Evolutionary conservation across 192 early-diverging fungal species (phyloP), one percentile per base, ranked within the genome.

Genomic region (Cetraspora pellucida): DNA sequence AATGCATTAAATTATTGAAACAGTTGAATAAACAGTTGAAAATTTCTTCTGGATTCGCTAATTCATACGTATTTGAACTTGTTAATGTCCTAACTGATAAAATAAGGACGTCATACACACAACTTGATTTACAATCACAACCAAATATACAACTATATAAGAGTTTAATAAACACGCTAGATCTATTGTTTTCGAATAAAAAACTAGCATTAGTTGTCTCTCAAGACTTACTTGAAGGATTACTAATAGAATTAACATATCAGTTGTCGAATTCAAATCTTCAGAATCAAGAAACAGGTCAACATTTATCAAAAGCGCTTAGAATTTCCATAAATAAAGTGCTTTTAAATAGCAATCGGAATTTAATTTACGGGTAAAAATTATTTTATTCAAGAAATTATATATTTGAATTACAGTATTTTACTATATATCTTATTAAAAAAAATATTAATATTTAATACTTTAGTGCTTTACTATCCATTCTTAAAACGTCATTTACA

Each of bases 301-400:
- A 83, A 3, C 87, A 88, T 37, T 77, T 95, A 21, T 82, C 85
- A 10, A 90, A 87, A 78, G 91, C 91, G 2, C 70, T 96, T 78
- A 99, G 98, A 83, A 85, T 93, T 30, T 83, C 97, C 43, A 92
- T 98, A 86, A 91, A 97, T 23, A 91, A 93, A 49, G 93, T 98
- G 0, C 78, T 99, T 68, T 97, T 98, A 47, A 94, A 95, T 59
- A 89, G 91, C 25, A 89, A 95, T 58, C 86, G 93, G 25, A 98
- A 95, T 57, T 82, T 81, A 54, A 88, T 83, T 28, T 95, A 85
- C 83, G 88, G 89, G 90, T 90, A 71, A 37, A n/a, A 7, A 37
- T 37, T 37, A 61, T 77, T 55, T 28, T 21, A 9, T 37, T 37
- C 63, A 10, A 54, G 21, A 59, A 21, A 14, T 69, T 54, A 25